Evolutionary conservation across 305 asterid genomes (phyloP), one percentile per base, ranked within the genome.

Genomic region (Fraxinus angustifolia): DNA sequence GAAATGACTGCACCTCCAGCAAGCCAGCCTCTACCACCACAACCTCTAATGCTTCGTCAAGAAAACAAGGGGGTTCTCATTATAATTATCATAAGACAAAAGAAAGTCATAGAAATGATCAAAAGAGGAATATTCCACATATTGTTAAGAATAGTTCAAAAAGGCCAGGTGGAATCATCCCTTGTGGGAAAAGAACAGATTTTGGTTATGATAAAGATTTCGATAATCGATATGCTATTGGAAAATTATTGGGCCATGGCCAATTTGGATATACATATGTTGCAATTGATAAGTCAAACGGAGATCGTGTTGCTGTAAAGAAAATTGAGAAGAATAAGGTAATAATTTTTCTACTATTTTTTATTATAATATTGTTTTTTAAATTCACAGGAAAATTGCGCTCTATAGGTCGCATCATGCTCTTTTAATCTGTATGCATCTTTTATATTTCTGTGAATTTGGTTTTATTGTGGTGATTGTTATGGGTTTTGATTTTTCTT

Each of bases 291-390:
- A 93, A 88, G 84, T 84, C 88, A 36, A 87, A 86, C 81, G 96
- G 97, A 14, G 92, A 93, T 88, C 96, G 97, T 65, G 97, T 93
- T 79, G 97, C 96, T 72, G 97, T 91, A 79, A 93, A 93, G 84
- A 91, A 87, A 89, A 91, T 93, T 78, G 97, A 93, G 81, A 93
- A 93, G 88, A 90, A 60, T 85, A 93, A 91, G 97, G 97, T 92
- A 73, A 68, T 10, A 7, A 33, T 28, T 38, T 19, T 40, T 72
- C 50, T 35, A 14, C 67, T 26, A n/a, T 79, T 76, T 75, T 23
- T 23, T 23, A 26, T 17, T 36, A 26, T 7, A 65, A 35, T 80
- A 35, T 2, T 80, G 42, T 34, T 17, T n/a, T 35, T 36, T 34
- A 16, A 45, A 12, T 12, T 12, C 56, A 12, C 1, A 45, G 70